Conservation (phyloP, 73 alveolate species). For the Uronychia setigera region DNA sequence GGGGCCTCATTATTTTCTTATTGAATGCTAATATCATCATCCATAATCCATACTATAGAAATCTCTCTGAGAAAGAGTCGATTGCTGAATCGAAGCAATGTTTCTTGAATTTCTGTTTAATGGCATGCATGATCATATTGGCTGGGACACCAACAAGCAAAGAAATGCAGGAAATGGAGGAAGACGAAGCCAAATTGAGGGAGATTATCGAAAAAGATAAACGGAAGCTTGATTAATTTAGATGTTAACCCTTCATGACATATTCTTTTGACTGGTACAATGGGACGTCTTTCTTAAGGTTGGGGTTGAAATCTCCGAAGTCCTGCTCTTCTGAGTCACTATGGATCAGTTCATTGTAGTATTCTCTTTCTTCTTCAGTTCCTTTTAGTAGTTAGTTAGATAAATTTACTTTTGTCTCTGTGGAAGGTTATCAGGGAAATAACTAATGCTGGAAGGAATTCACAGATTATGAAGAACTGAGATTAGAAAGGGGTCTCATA, state of each 20-base stretch:
- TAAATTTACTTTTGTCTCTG: slow-evolving; percentile 13
- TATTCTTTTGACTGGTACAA: not conserved
- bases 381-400: not conserved
- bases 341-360: slow-evolving; percentile 4
- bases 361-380: slow-evolving; percentile 8
- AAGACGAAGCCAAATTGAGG: not conserved
- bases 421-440: slow-evolving; percentile 21
- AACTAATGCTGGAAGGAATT: slow-evolving; percentile 28
- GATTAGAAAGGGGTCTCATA: not conserved
- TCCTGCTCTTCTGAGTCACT: slow-evolving; percentile 27
- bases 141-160: not conserved
- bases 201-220: no score
- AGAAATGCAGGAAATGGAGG: not conserved
- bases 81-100: not conserved
- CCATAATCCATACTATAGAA: not conserved
- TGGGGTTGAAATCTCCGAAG: slow-evolving; percentile 49
- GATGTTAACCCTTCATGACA: not conserved
- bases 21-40: not conserved
- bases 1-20: not conserved
- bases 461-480: slow-evolving; percentile 30
- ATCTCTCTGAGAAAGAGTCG: not conserved
- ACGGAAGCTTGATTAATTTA: not conserved
- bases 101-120: not conserved
- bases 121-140: not conserved
- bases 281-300: slow-evolving; percentile 14